Evolutionary conservation across 2,329 filamentous ascomycete genomes (phyloP).

Genomic region (Didymella segeticola): DNA sequence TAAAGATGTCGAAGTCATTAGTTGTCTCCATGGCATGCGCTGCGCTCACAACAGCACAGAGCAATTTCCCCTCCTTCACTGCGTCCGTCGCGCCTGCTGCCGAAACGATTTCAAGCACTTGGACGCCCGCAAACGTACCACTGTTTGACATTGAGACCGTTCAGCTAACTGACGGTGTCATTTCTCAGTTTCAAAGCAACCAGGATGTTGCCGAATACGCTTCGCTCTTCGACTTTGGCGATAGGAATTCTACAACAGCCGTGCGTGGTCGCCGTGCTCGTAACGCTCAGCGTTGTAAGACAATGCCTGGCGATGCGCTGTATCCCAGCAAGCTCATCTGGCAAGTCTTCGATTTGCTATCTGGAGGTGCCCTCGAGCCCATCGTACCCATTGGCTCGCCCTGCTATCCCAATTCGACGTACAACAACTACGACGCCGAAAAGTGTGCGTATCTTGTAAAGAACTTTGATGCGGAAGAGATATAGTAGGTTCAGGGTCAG

Average conservation of each 20-base stretch:
- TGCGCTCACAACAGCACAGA: conserved; percentile 26
- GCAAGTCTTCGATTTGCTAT: conserved; percentile 30
- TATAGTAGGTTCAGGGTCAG: conserved; percentile 24
- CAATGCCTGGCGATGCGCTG: conserved; percentile 35
- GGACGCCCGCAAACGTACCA: conserved; percentile 28
- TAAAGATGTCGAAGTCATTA: conserved; percentile 26
- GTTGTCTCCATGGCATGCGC: conserved; percentile 22
- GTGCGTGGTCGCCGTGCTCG: conserved; percentile 16
- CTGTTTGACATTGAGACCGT: conserved; percentile 31
- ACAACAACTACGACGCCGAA: conserved; percentile 36
- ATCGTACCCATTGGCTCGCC: conserved; percentile 37
- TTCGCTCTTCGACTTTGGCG: conserved; percentile 47
- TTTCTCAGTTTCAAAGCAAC: conserved; percentile 27
- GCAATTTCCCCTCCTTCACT: conserved; percentile 21
- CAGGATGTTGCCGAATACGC: conserved; percentile 28
- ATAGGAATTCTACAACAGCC: conserved; percentile 18
- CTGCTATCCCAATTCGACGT: conserved; percentile 38
- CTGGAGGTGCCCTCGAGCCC: conserved; percentile 34
- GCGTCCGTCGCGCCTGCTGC: conserved; percentile 34
- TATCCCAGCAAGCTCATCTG: conserved; percentile 32
- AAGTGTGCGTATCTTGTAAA: conserved; percentile 31
- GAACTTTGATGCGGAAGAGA: conserved; percentile 25
- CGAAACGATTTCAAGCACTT: conserved; percentile 27
- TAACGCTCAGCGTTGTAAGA: conserved; percentile 32
- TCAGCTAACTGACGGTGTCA: conserved; percentile 36